These are phyloP conservation scores for Suhomyces xylopsoci DNA, from an alignment of 805 yeast species.

Conservation along the genomic window DNA sequence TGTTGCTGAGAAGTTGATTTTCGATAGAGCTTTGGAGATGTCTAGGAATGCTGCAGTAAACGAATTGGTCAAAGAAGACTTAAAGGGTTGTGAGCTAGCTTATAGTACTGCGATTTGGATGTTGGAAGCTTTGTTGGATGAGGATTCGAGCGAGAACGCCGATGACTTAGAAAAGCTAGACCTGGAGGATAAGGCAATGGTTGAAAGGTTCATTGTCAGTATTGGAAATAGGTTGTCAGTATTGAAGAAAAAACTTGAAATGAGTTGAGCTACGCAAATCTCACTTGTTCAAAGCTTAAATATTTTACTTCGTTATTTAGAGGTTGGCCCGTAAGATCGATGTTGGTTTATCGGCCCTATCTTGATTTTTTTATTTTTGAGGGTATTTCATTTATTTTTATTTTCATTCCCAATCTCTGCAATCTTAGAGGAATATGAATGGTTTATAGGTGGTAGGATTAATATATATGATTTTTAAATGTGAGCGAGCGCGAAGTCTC, in stretches of 20 bases:
- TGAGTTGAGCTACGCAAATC: constrained; percentile 3
- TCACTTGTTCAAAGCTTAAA: not conserved
- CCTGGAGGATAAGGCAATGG: constrained; percentile 67
- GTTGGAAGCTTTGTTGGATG: constrained; percentile 80
- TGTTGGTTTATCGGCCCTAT: not conserved
- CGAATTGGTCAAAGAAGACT: constrained; percentile 73
- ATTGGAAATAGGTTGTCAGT: constrained; percentile 78
- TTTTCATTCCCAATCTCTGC: not conserved
- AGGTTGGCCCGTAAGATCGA: not conserved
- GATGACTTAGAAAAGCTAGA: constrained; percentile 48
- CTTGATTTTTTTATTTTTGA: not conserved
- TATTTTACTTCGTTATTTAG: not conserved
- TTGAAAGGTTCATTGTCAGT: constrained; percentile 77
- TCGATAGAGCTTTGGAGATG: constrained; percentile 91
- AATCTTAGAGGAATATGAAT: not conserved
- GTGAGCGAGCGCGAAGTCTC: not conserved
- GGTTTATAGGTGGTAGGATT: not conserved
- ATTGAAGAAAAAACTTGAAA: constrained; percentile 54
- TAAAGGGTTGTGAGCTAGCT: constrained; percentile 77
- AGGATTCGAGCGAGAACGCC: constrained; percentile 17
- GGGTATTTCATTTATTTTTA: not conserved
- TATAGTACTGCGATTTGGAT: constrained; percentile 94
- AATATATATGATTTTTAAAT: constrained; percentile 1
- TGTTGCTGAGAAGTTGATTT: constrained; percentile 79
- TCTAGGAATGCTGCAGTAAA: constrained; percentile 87